These are phyloP conservation scores for Aureobasidium namibiae DNA, from an alignment of 2,329 filamentous ascomycete species.

Conservation along the genomic window DNA sequence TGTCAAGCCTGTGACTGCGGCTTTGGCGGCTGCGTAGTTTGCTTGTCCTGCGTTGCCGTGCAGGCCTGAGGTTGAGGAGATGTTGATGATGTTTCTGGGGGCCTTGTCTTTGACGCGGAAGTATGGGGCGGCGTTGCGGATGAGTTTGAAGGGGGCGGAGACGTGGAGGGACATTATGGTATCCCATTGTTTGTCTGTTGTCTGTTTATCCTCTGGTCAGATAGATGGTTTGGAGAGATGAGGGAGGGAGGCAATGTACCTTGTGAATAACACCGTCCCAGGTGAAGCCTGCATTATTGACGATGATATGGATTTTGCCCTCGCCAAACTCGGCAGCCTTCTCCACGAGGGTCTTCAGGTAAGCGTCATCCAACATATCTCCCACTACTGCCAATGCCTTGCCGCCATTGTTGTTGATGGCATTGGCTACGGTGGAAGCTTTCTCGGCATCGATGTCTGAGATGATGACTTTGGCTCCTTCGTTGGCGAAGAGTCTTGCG, in stretches of 20 bases:
- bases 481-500: constrained; percentile 74
- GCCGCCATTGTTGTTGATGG: constrained; percentile 60
- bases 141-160: constrained; percentile 77
- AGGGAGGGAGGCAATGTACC: constrained; percentile 28
- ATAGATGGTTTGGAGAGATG: too few species aligned
- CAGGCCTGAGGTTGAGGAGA: constrained; percentile 71
- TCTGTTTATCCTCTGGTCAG: constrained; percentile 33
- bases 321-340: constrained; percentile 70
- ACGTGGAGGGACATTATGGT: constrained; percentile 77
- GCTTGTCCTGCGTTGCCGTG: constrained; percentile 87
- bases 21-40: constrained; percentile 82
- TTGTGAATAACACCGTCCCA: constrained; percentile 93
- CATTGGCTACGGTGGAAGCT: constrained; percentile 56
- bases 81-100: constrained; percentile 71
- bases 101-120: constrained; percentile 82
- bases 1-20: constrained; percentile 71
- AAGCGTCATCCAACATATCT: constrained; percentile 64
- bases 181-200: constrained; percentile 86
- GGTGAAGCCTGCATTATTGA: constrained; percentile 88
- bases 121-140: constrained; percentile 72
- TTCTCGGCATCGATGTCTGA: constrained; percentile 74
- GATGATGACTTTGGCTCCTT: constrained; percentile 77
- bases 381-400: constrained; percentile 66
- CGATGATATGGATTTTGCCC: constrained; percentile 84
- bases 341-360: constrained; percentile 64